Percentiles rank a stretch among this genome's conserved stretches.
phyloP scores from a whole-genome alignment of 371 early-diverging fungal species.

The Actinomortierella ambigua region DNA sequence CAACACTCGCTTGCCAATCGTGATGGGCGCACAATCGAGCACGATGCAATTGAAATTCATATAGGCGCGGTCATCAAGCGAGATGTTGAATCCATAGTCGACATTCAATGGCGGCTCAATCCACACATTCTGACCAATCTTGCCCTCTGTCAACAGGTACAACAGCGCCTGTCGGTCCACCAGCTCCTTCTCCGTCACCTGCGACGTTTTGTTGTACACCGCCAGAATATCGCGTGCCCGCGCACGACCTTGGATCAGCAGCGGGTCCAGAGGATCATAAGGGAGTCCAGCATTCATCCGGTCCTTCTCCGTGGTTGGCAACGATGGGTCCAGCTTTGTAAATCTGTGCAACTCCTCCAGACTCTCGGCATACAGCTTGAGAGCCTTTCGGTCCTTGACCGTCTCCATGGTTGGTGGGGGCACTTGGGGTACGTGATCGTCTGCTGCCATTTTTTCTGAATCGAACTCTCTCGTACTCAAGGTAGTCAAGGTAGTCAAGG shows the following conservation, averaged over 20 bases:
- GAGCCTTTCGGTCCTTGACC: too few relatives aligned
- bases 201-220: conserved; percentile 50
- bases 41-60: conserved; percentile 71
- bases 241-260: conserved; percentile 58
- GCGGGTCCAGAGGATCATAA: conserved; percentile 63
- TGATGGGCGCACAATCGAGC: conserved; percentile 69
- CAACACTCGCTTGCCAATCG: conserved; percentile 68
- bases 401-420: too few relatives aligned
- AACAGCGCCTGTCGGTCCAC: conserved; percentile 48
- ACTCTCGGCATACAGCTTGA: conserved; percentile 3
- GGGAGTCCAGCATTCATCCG: conserved; percentile 61
- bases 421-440: too few relatives aligned
- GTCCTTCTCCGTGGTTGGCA: conserved; percentile 22
- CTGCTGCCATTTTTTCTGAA: too few relatives aligned
- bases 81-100: conserved; percentile 80
- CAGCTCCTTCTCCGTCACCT: conserved; percentile 25
- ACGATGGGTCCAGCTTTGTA: neutral
- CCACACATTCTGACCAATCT: conserved; percentile 51
- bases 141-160: conserved; percentile 57
- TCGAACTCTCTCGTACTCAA: too few relatives aligned
- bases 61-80: conserved; percentile 67
- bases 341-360: conserved; percentile 9
- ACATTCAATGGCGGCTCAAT: conserved; percentile 69
- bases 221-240: conserved; percentile 47
- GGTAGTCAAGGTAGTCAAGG: too few relatives aligned